Conservation (phyloP, 1,284 basidiomycete species). For the Papiliotrema terrestris region DNA sequence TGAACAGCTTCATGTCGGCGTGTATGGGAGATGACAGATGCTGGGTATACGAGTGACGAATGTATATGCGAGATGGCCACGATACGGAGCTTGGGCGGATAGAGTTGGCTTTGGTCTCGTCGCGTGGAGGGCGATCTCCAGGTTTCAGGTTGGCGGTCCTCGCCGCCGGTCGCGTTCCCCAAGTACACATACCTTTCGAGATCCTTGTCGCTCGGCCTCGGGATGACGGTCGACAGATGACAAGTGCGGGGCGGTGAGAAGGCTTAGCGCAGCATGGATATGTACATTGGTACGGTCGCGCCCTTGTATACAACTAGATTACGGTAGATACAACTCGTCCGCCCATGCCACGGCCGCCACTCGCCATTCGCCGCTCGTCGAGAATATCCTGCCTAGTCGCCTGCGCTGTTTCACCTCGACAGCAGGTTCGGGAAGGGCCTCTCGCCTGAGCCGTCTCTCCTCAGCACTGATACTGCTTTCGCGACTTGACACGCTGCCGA, state of each 20-base stretch:
- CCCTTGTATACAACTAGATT: too few species aligned
- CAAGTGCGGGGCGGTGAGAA: too few species aligned
- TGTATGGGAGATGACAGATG: background rate
- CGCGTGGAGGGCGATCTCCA: background rate
- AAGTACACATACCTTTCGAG: too few species aligned
- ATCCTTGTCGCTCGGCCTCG: too few species aligned
- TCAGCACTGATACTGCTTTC: background rate
- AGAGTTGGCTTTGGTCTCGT: background rate
- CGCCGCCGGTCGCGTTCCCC: too few species aligned
- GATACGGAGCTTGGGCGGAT: background rate
- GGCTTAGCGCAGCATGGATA: too few species aligned
- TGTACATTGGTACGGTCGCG: too few species aligned
- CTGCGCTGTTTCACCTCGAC: background rate
- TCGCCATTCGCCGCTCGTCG: background rate
- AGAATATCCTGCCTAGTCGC: slow-evolving; percentile 3
- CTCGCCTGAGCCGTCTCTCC: slow-evolving; percentile 1
- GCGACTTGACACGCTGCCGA: slow-evolving; percentile 4
- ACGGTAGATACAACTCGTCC: too few species aligned
- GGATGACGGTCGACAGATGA: too few species aligned
- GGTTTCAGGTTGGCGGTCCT: background rate
- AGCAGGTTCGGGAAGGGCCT: background rate
- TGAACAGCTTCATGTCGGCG: background rate
- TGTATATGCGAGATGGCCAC: too few species aligned
- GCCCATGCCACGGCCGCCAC: too few species aligned
- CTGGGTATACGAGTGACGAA: background rate